These are phyloP conservation scores for Colletotrichum theobromicola DNA, from an alignment of 2,329 filamentous ascomycete species.

Conservation along the genomic window DNA sequence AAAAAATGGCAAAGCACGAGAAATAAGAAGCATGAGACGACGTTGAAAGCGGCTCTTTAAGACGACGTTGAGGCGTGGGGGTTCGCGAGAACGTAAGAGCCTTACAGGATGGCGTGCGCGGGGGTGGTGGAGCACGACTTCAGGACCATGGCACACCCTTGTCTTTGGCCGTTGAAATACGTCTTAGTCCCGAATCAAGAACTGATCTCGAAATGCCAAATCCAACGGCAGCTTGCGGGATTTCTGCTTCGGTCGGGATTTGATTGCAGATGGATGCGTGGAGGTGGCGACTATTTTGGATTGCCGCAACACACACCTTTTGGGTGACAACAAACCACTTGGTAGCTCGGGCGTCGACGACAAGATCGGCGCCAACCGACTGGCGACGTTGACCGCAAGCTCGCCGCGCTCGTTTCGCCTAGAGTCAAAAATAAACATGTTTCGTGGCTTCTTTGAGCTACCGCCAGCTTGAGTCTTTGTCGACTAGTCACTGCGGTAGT, in stretches of 20 bases:
- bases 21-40: slow-evolving; percentile 1
- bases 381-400: background rate
- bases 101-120: slow-evolving; percentile 22
- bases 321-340: background rate
- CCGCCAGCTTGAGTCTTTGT: background rate
- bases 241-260: background rate
- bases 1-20: background rate
- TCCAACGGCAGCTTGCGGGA: background rate
- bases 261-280: background rate
- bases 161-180: slow-evolving; percentile 2
- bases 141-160: slow-evolving; percentile 19
- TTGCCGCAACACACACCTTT: background rate
- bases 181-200: background rate
- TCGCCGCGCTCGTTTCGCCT: background rate
- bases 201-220: background rate
- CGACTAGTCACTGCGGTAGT: background rate
- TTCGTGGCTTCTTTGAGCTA: background rate
- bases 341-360: background rate
- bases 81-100: slow-evolving; percentile 20
- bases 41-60: background rate
- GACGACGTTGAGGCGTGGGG: slow-evolving; percentile 5
- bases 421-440: background rate
- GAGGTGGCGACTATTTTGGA: background rate
- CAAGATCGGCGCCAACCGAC: background rate
- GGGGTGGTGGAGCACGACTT: slow-evolving; percentile 11